These are phyloP conservation scores for Fusarium oxysporum DNA, from an alignment of 2,329 filamentous ascomycete species.

Conservation along the genomic window DNA sequence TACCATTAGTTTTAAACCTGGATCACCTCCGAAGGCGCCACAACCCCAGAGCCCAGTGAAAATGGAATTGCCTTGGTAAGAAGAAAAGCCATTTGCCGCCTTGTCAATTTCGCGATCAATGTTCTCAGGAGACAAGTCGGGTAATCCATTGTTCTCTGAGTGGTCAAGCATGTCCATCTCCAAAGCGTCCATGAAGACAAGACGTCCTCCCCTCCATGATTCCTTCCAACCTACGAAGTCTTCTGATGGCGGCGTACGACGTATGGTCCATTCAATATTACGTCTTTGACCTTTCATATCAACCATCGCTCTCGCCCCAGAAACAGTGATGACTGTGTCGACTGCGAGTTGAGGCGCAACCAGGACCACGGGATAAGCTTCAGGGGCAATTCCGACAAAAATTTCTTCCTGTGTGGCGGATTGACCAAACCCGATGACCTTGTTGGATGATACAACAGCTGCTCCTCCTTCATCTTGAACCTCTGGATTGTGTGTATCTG, in stretches of 20 bases:
- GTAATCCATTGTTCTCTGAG: constrained; percentile 16
- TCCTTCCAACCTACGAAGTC: not conserved
- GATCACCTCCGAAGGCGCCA: constrained; percentile 51
- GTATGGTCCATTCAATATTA: constrained; percentile 42
- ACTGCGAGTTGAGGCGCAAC: constrained; percentile 47
- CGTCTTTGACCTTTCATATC: constrained; percentile 47
- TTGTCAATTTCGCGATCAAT: constrained; percentile 49
- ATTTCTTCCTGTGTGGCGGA: constrained; percentile 53
- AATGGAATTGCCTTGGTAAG: constrained; percentile 30
- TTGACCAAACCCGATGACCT: constrained; percentile 50
- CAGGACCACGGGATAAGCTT: constrained; percentile 51
- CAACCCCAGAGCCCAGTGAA: constrained; percentile 51
- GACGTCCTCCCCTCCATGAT: constrained; percentile 41
- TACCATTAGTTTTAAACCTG: constrained; percentile 47
- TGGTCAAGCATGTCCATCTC: constrained; percentile 49
- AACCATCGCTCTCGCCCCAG: constrained; percentile 47
- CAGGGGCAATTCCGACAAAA: constrained; percentile 50
- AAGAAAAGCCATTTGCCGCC: constrained; percentile 45
- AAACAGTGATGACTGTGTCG: constrained; percentile 44
- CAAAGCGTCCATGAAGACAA: constrained; percentile 53
- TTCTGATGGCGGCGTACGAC: not conserved
- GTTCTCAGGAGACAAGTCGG: constrained; percentile 44
- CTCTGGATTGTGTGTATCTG: constrained; percentile 36
- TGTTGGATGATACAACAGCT: constrained; percentile 51
- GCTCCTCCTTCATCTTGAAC: constrained; percentile 43